Evolutionary conservation across 805 yeast species (phyloP).

Genomic region (Nakazawaea wyomingensis): DNA sequence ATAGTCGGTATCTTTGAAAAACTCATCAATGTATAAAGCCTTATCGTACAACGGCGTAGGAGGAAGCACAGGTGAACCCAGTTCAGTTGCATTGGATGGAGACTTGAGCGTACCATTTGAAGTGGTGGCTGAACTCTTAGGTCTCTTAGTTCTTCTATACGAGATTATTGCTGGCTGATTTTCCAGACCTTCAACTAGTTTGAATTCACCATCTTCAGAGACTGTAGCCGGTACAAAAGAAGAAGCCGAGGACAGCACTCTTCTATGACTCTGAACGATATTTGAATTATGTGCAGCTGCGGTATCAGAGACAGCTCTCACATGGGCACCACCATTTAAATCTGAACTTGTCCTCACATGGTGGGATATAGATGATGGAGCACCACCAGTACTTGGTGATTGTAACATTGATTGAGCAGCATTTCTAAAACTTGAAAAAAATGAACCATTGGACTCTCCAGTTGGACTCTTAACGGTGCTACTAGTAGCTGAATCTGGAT

Average conservation of each 20-base stretch:
- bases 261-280: conserved; percentile 28
- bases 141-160: conserved; percentile 22
- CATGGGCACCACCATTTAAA: neutral
- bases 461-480: neutral
- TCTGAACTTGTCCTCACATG: conserved; percentile 3
- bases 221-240: conserved; percentile 21
- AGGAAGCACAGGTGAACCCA: conserved; percentile 12
- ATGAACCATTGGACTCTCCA: conserved; percentile 7
- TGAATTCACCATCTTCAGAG: conserved; percentile 16
- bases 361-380: neutral
- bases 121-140: conserved; percentile 18
- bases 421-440: conserved; percentile 5
- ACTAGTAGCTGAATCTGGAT: neutral
- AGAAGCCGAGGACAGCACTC: conserved; percentile 26
- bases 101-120: conserved; percentile 17
- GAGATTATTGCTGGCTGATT: conserved; percentile 27
- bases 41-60: conserved; percentile 25
- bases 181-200: conserved; percentile 16
- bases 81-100: conserved; percentile 2
- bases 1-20: conserved; percentile 50
- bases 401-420: conserved; percentile 10
- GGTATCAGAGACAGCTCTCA: neutral
- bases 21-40: conserved; percentile 52
- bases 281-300: conserved; percentile 12
- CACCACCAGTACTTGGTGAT: conserved; percentile 9